These are phyloP conservation scores for Eruca vesicaria DNA, from an alignment of 441 rosid genomes.

Conservation along the genomic window DNA sequence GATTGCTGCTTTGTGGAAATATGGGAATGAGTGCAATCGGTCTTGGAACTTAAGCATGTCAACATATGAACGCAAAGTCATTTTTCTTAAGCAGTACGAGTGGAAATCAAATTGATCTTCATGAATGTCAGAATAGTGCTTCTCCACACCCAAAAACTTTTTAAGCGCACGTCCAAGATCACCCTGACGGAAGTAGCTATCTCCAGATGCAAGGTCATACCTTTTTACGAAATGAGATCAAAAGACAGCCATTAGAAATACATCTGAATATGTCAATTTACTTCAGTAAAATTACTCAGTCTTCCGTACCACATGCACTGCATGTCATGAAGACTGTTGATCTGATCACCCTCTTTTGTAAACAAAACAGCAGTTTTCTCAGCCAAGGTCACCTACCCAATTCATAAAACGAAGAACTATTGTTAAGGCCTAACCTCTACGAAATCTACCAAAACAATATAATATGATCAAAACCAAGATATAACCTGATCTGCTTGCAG, in stretches of 20 bases:
- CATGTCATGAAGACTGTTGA: constrained; percentile 99
- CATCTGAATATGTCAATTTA: neutral
- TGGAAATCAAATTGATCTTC: constrained; percentile 99
- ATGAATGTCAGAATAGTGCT: constrained; percentile 97
- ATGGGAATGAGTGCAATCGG: constrained; percentile 87
- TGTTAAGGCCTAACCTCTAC: neutral
- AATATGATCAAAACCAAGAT: constrained; percentile 20
- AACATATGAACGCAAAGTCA: constrained; percentile 97
- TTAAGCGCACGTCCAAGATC: constrained; percentile 96
- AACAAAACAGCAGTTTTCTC: constrained; percentile 94
- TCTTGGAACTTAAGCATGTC: constrained; percentile 99
- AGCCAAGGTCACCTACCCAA: constrained; percentile 76
- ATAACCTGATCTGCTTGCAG: constrained; percentile 98
- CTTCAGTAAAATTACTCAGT: neutral
- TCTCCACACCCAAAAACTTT: constrained; percentile 97
- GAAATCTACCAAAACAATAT: neutral
- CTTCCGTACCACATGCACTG: constrained; percentile 98
- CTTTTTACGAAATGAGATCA: constrained; percentile 42
- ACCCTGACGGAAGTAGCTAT: constrained; percentile 96
- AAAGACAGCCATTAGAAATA: constrained; percentile 16
- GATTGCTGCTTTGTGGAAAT: constrained; percentile 96
- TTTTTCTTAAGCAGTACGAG: constrained; percentile 96
- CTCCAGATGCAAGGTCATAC: constrained; percentile 99
- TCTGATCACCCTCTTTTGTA: constrained; percentile 98
- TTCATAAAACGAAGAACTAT: neutral